Evolutionary conservation across 176 grass and related monocot species (phyloP).

Genomic region (Saccharum spontaneum): DNA sequence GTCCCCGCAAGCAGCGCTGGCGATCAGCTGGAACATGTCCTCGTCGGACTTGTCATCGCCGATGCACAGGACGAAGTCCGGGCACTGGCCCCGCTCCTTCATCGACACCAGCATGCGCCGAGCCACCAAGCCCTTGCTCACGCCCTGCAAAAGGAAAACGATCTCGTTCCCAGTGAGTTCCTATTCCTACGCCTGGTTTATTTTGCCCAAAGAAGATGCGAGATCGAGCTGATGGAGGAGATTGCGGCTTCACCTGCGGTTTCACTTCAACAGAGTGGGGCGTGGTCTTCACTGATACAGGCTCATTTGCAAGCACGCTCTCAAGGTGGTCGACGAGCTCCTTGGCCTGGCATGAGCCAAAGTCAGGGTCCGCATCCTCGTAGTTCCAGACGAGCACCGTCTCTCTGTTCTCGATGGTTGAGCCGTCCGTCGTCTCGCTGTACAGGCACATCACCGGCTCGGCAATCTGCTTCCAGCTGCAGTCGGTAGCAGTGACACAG

Average conservation of each 20-base stretch:
- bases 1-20: conserved; percentile 29
- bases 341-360: conserved; percentile 95
- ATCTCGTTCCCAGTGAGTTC: not conserved
- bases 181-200: not conserved
- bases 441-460: conserved; percentile 82
- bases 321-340: conserved; percentile 88
- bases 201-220: not conserved
- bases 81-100: conserved; percentile 48
- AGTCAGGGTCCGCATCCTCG: conserved; percentile 88
- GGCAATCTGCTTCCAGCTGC: conserved; percentile 87
- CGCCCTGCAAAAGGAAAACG: conserved; percentile 51
- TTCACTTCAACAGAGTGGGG: conserved; percentile 71
- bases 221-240: not conserved
- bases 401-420: conserved; percentile 77
- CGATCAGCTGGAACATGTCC: conserved; percentile 94
- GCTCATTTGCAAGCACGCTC: conserved; percentile 78
- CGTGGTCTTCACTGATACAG: conserved; percentile 82
- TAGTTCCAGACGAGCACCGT: conserved; percentile 86
- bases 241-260: conserved; percentile 58
- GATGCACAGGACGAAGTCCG: conserved; percentile 86
- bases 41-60: conserved; percentile 92
- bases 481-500: conserved; percentile 55
- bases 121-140: conserved; percentile 81
- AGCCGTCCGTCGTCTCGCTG: conserved; percentile 87
- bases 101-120: conserved; percentile 54